phyloP scores from a whole-genome alignment of 2,329 filamentous ascomycete species.

The Aureobasidium sp. region DNA sequence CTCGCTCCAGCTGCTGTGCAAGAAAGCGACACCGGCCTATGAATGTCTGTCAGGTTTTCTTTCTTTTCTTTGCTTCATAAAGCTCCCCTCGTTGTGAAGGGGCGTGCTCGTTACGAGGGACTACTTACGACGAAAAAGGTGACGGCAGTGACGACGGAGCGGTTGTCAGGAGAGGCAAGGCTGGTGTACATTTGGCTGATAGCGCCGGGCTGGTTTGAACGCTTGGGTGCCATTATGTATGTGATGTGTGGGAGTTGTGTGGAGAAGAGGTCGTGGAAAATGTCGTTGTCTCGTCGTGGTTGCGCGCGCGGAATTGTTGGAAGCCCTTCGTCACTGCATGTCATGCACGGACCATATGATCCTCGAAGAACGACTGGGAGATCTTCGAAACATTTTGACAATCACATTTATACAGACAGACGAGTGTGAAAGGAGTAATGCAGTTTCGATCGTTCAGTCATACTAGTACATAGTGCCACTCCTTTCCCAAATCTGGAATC shows the following conservation, averaged over 20 bases:
- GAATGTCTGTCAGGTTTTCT: not conserved
- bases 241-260: not conserved
- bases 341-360: not conserved
- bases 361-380: too few relatives aligned
- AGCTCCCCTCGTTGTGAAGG: too few relatives aligned
- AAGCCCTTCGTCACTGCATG: not conserved
- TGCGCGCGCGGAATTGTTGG: not conserved
- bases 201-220: conserved; percentile 22
- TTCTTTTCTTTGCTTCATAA: not conserved
- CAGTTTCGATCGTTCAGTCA: not conserved
- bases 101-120: not conserved
- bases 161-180: conserved; percentile 40
- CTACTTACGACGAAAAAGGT: conserved; percentile 42
- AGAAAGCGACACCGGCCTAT: conserved; percentile 42
- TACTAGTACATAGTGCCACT: not conserved
- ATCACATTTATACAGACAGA: not conserved
- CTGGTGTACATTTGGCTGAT: conserved; percentile 30
- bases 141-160: conserved; percentile 38
- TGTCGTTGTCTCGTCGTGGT: not conserved
- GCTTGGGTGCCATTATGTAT: conserved; percentile 14
- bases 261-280: not conserved
- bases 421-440: too few relatives aligned
- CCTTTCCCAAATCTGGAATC: not conserved
- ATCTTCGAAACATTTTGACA: not conserved
- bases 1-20: conserved; percentile 46